Evolutionary conservation across 345 rosid species (phyloP), one percentile per base, ranked within the genome.

Genomic region (Capsella bursapastoris): DNA sequence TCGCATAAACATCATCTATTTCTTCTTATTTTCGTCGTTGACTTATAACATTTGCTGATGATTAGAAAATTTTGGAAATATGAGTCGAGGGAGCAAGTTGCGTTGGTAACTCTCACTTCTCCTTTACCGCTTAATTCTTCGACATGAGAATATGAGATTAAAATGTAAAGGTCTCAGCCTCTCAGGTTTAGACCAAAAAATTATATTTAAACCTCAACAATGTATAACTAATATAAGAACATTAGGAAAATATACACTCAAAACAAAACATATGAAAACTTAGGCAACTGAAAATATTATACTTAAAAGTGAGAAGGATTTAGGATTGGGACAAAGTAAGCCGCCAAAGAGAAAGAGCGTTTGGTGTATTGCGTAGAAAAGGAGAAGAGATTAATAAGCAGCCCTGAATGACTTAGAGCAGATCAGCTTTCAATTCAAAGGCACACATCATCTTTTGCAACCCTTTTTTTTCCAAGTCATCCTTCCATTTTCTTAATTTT

Each of bases 341-440:
- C 61, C 62, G 61, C 73, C 73, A 51, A 75, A 47, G 72, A 57
- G 65, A 55, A 29, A 64, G 41, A 37, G 50, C 8, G 57, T 45
- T 56, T 65, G 62, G 57, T 44, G 31, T 64, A 49, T 64, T 73
- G 71, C 57, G 71, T 56, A 43, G 5, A 52, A 52, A 72, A 43
- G 25, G 57, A 64, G 71, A 62, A 72, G 53, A 62, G 45, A 38
- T 51, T 7, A 22, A 31, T 22, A 31, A 29, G 47, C 32, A 59
- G 38, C 38, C 38, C 48, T 65, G 13, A 44, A 48, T 56, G 13
- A 44, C 31, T 22, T 45, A n/a, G 8, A 34, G 16, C 18, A 6
- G 57, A 74, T 44, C 44, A 75, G 37, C 56, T 60, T 67, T 61
- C 41, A 65, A 29, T 57, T 69, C 68, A 50, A 22, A 75, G 56